Conservation (phyloP, 2,329 filamentous ascomycete species). For the Diaporthe humulicola region DNA sequence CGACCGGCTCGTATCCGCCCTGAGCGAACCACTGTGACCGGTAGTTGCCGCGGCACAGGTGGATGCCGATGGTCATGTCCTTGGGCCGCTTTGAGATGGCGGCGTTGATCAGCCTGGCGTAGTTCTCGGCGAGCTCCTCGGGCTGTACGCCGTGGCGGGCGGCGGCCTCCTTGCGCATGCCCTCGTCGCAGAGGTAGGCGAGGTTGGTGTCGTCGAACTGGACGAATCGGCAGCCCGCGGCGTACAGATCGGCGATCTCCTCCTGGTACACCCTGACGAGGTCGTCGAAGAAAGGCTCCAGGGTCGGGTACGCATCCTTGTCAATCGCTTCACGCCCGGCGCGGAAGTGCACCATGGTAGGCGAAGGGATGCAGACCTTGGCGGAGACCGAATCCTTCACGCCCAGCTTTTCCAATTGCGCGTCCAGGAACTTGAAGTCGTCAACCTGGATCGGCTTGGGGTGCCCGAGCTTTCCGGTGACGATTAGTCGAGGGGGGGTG, state of each 20-base stretch:
- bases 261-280: conserved; percentile 67
- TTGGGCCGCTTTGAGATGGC: conserved; percentile 64
- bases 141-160: conserved; percentile 64
- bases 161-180: conserved; percentile 67
- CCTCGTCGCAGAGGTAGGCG: conserved; percentile 69
- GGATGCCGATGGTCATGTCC: conserved; percentile 69
- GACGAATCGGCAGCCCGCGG: conserved; percentile 67
- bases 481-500: conserved; percentile 65
- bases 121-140: conserved; percentile 61
- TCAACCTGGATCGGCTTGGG: conserved; percentile 67
- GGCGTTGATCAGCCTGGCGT: conserved; percentile 67
- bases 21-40: conserved; percentile 69
- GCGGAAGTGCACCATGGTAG: conserved; percentile 73
- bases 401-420: conserved; percentile 54
- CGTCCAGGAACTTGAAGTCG: conserved; percentile 67
- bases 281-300: conserved; percentile 69
- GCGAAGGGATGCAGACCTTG: conserved; percentile 70
- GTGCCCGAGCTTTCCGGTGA: conserved; percentile 67
- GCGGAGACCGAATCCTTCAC: conserved; percentile 54
- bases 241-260: conserved; percentile 65
- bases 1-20: conserved; percentile 67
- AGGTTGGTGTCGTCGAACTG: conserved; percentile 72
- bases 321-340: conserved; percentile 66
- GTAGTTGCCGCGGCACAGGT: conserved; percentile 70
- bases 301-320: conserved; percentile 64